Conservation (phyloP, 768 basidiomycete species). For the Pleurotus djamor region DNA sequence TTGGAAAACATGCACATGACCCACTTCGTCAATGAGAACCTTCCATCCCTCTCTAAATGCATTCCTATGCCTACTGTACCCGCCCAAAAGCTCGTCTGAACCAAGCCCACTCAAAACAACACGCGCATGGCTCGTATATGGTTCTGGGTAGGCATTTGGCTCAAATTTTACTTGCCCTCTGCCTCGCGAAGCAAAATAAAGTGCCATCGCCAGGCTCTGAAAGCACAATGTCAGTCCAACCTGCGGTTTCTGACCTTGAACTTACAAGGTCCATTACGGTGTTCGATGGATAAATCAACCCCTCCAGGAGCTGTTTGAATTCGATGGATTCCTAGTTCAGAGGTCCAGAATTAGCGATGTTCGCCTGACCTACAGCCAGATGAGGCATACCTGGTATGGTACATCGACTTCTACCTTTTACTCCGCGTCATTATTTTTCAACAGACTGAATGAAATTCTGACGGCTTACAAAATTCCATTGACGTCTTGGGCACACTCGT, state of each 20-base stretch:
- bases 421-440: background rate
- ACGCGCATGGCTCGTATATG: constrained; percentile 72
- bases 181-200: constrained; percentile 92
- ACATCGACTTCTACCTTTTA: constrained; percentile 82
- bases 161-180: constrained; percentile 51
- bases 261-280: constrained; percentile 90
- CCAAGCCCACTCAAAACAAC: constrained; percentile 91
- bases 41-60: constrained; percentile 75
- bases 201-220: constrained; percentile 87
- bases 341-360: background rate
- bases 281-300: constrained; percentile 73
- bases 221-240: background rate
- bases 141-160: constrained; percentile 26
- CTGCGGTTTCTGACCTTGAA: background rate
- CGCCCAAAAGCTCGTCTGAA: constrained; percentile 93
- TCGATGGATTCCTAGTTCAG: constrained; percentile 60
- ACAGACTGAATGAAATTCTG: background rate
- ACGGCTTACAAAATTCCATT: constrained; percentile 82
- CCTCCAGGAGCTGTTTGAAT: constrained; percentile 53
- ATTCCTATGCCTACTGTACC: constrained; percentile 86
- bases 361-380: background rate
- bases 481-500: constrained; percentile 69
- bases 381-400: constrained; percentile 59
- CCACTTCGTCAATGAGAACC: constrained; percentile 79
- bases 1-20: constrained; percentile 1